Base-by-base conservation (phyloP, 1,284 basidiomycete species). In the Dichomitus squalens region DNA sequence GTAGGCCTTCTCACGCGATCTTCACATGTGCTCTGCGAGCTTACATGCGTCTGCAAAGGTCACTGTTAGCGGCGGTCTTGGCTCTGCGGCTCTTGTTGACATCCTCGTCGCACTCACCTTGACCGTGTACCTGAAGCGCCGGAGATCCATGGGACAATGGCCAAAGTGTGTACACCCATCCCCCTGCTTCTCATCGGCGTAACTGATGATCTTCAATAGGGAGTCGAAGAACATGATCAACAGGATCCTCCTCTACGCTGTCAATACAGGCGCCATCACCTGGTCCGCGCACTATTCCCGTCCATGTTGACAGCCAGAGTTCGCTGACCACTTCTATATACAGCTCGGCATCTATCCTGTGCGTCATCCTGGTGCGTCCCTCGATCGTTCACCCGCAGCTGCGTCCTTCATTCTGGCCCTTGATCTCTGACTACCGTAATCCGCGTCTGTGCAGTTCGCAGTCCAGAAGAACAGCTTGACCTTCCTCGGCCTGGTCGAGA, bases 251-350 rank as follows among this genome's bases (percentile, higher is more conserved):
- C 50, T 64, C 0, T 63, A 64, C 35, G 47, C 59, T 12, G 61
- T 65, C 39, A 61, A 65, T 23, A 65, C 64, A 1, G 64, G 59
- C 31, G 62, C 62, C 11, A 57, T 64, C 46, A 64, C 59, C 4
- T 55, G 62, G 59, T 64, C 29, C 11, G 33, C 20, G 57, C 21
- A 16, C n/a, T 12, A 14, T 18, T 20, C 18, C 20, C 18, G 11
- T 47, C 9, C 29, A 33, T 34, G 44, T 47, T 29, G n/a, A 8
- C 16, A 18, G 33, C 7, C 11, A n/a, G 16, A 7, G 29, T 38
- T 25, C 39, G 36, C 7, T 33, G 20, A 16, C 21, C 23, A 20
- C 7, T n/a, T 25, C n/a, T 50, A 3, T 33, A 21, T 38, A 7
- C 47, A 64, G 62, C 35, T 49, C 57, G 23, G 57, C 59, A 9